These are phyloP conservation scores for Rugosomyces carneus DNA, from an alignment of 1,284 basidiomycete species.

Conservation along the genomic window DNA sequence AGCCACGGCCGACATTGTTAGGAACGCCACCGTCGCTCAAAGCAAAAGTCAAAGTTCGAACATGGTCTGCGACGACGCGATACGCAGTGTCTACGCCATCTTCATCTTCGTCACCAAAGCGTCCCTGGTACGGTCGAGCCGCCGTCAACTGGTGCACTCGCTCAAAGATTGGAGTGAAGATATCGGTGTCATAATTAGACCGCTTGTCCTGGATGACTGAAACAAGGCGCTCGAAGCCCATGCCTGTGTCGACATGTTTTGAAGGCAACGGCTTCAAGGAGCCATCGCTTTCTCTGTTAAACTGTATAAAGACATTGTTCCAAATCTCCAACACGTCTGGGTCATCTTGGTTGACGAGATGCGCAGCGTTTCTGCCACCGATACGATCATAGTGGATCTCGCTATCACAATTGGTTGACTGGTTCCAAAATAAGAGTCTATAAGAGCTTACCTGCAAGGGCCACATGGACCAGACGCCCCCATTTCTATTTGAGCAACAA, in stretches of 20 bases:
- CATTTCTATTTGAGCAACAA: conserved; percentile 76
- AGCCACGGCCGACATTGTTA: conserved; percentile 94
- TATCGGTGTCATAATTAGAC: conserved; percentile 98
- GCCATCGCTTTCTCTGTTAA: conserved; percentile 91
- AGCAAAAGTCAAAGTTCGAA: conserved; percentile 92
- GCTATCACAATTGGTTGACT: conserved; percentile 33
- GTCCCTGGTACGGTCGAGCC: conserved; percentile 83
- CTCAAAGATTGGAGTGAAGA: conserved; percentile 86
- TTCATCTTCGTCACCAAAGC: conserved; percentile 87
- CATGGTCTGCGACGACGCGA: conserved; percentile 95
- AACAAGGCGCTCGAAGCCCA: conserved; percentile 98
- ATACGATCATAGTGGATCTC: conserved; percentile 98
- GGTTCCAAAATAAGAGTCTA: neutral
- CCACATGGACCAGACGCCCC: conserved; percentile 97
- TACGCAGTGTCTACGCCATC: conserved; percentile 98
- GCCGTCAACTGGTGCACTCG: conserved; percentile 89
- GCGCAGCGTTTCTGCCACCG: conserved; percentile 86
- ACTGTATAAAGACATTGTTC: conserved; percentile 99
- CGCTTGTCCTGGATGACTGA: conserved; percentile 87
- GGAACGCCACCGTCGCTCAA: conserved; percentile 95
- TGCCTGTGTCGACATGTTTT: conserved; percentile 97
- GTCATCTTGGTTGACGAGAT: conserved; percentile 93
- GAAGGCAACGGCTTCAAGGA: conserved; percentile 79
- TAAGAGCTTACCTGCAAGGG: conserved; percentile 71
- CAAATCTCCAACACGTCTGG: conserved; percentile 97